Conservation (phyloP, 2,329 filamentous ascomycete genomes). For the Xylariaceae sp. region DNA sequence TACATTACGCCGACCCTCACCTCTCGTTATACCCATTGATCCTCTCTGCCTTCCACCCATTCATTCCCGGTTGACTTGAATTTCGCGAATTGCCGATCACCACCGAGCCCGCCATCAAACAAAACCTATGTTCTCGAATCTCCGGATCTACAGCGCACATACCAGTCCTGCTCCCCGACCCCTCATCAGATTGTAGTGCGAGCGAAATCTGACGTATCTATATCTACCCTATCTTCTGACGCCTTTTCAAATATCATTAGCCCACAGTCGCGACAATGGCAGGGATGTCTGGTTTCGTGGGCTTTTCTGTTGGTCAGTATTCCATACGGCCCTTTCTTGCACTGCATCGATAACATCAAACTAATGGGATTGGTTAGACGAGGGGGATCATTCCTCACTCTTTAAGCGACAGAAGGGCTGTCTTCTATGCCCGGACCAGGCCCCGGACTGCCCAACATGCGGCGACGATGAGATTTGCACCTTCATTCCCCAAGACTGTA, state of each 20-base stretch:
- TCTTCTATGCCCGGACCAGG: conserved; percentile 40
- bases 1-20: conserved; percentile 1
- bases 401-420: conserved; percentile 40
- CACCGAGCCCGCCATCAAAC: not conserved
- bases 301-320: conserved; percentile 28
- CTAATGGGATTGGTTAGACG: conserved; percentile 23
- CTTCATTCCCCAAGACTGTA: conserved; percentile 42
- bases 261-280: conserved; percentile 22
- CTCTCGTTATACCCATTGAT: not conserved
- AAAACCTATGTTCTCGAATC: conserved; percentile 3
- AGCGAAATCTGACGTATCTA: not conserved
- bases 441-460: conserved; percentile 44
- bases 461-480: conserved; percentile 39
- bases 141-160: conserved; percentile 22
- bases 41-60: not conserved
- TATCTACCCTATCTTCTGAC: not conserved
- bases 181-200: conserved; percentile 14
- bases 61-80: conserved; percentile 6
- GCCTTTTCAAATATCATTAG: not conserved
- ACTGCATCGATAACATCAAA: not conserved
- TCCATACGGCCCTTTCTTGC: not conserved
- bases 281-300: conserved; percentile 28
- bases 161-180: conserved; percentile 19
- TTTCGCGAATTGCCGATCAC: conserved; percentile 3
- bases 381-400: conserved; percentile 30